These are phyloP conservation scores for Pterocarpus santalinus DNA, from an alignment of 306 rosid genomes.

Conservation along the genomic window DNA sequence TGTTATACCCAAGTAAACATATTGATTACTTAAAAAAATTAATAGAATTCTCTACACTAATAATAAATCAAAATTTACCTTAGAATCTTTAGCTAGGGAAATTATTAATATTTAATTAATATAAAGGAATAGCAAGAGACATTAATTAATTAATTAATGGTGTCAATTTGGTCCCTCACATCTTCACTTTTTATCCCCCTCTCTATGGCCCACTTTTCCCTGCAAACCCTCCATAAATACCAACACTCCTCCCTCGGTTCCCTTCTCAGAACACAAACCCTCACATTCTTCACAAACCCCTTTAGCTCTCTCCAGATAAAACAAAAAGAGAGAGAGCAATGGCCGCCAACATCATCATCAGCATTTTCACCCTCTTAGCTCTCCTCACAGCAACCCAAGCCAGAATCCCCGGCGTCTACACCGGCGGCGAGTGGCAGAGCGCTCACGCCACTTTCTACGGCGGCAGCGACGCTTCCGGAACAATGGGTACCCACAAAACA, in stretches of 20 bases:
- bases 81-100: background rate
- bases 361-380: conserved; percentile 44
- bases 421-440: conserved; percentile 65
- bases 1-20: too few species aligned
- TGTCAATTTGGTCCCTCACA: conserved; percentile 36
- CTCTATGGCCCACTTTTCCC: conserved; percentile 4
- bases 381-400: conserved; percentile 44
- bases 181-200: background rate
- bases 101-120: too few species aligned
- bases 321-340: conserved; percentile 32
- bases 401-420: conserved; percentile 57
- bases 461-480: conserved; percentile 87
- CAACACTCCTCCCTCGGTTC: conserved; percentile 40
- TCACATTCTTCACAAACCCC: background rate
- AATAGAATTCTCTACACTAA: too few species aligned
- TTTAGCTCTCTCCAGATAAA: background rate
- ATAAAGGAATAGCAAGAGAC: conserved; percentile 19
- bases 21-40: too few species aligned
- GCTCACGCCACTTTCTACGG: conserved; percentile 97
- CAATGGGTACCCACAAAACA: conserved; percentile 65
- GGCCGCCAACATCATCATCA: conserved; percentile 41
- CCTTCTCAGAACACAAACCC: conserved; percentile 8
- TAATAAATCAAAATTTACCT: too few species aligned
- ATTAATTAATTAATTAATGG: conserved; percentile 53
- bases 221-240: conserved; percentile 63